Percentiles rank a stretch among this genome's conserved stretches.
Conservation (phyloP, 306 rosid genomes). For the Fragaria ananassa region DNA sequence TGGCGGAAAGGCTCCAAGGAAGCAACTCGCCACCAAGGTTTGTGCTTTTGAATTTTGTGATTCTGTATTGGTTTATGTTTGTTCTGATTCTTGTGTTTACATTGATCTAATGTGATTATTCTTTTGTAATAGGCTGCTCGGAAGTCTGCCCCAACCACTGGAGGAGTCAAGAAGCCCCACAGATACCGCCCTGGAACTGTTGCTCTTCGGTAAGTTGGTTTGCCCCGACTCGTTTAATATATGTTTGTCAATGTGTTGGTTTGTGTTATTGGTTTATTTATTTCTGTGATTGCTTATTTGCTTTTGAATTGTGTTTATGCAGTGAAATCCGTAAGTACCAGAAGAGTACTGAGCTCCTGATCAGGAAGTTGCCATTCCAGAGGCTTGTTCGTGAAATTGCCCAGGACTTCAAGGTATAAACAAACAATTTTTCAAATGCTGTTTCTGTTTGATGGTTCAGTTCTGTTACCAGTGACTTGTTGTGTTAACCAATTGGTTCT, state of each 20-base stretch:
- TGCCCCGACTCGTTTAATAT: background rate
- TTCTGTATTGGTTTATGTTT: background rate
- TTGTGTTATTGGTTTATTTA: rapidly evolving
- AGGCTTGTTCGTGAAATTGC: constrained; percentile 96
- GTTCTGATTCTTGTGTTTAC: background rate
- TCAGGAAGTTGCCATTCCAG: constrained; percentile 91
- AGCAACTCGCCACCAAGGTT: constrained; percentile 95
- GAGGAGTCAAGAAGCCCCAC: constrained; percentile 96
- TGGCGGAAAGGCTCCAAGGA: constrained; percentile 94
- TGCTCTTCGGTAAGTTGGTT: constrained; percentile 64
- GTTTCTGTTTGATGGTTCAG: too few species aligned
- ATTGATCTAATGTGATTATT: rapidly evolving
- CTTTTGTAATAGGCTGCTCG: constrained; percentile 64
- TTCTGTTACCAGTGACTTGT: rapidly evolving
- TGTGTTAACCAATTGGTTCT: background rate
- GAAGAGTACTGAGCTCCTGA: constrained; percentile 87
- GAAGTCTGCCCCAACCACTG: constrained; percentile 95
- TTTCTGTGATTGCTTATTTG: background rate
- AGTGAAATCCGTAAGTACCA: constrained; percentile 94
- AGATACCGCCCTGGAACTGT: constrained; percentile 94
- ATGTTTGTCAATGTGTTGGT: background rate
- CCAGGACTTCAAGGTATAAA: constrained; percentile 77
- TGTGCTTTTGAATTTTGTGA: background rate
- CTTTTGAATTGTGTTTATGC: background rate
- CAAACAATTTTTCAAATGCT: background rate